These are phyloP conservation scores for Ilex aquifolium DNA, from an alignment of 257 asterid species.

Conservation along the genomic window DNA sequence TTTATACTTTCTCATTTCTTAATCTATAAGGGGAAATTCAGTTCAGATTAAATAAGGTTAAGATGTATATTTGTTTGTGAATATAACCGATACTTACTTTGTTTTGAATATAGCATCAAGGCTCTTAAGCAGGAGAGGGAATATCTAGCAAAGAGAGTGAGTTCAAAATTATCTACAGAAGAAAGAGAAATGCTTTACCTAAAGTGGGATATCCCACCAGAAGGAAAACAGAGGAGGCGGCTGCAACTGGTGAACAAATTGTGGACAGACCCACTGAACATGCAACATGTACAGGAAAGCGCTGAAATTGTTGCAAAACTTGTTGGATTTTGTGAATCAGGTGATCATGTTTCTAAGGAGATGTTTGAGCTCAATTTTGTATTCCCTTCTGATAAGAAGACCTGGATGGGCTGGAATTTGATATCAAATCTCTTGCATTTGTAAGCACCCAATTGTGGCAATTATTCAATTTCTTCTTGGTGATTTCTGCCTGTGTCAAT, in stretches of 20 bases:
- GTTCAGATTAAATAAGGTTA: too few relatives aligned
- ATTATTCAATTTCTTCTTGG: background rate
- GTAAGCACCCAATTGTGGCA: conserved; percentile 20
- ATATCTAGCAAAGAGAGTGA: conserved; percentile 78
- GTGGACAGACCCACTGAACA: conserved; percentile 80
- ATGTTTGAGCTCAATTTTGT: conserved; percentile 89
- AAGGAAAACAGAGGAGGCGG: conserved; percentile 70
- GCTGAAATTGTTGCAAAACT: conserved; percentile 91
- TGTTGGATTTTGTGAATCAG: conserved; percentile 83
- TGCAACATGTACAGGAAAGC: conserved; percentile 76
- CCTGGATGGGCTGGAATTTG: conserved; percentile 85
- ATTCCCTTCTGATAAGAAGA: conserved; percentile 70
- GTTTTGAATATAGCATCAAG: conserved; percentile 51
- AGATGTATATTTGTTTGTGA: too few relatives aligned
- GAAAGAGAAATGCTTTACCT: conserved; percentile 77
- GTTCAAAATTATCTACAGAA: conserved; percentile 58
- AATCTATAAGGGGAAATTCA: background rate
- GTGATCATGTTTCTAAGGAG: conserved; percentile 64
- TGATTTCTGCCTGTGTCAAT: background rate
- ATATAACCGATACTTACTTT: too few relatives aligned
- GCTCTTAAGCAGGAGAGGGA: conserved; percentile 94
- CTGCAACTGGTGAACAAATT: conserved; percentile 70
- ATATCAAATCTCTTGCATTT: conserved; percentile 72
- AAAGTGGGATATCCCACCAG: conserved; percentile 82
- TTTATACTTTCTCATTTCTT: too few relatives aligned